These are phyloP conservation scores for Mortierella sp. DNA, from an alignment of 371 early-diverging fungal species.

Conservation along the genomic window DNA sequence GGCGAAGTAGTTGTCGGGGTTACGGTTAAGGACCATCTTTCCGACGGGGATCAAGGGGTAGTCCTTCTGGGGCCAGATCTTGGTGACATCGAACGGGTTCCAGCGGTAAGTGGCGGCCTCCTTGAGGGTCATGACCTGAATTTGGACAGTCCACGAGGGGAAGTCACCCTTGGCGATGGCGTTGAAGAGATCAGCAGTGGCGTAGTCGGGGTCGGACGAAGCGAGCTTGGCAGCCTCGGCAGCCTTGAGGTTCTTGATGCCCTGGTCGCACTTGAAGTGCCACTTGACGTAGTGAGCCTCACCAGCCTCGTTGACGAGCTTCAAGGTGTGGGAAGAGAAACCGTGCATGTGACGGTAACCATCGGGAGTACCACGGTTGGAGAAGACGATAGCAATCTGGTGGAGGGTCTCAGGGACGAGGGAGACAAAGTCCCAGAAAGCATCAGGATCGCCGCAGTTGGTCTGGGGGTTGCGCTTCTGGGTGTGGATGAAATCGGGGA, in stretches of 20 bases:
- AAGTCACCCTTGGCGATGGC: slow-evolving; percentile 70
- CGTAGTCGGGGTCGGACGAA: slow-evolving; percentile 72
- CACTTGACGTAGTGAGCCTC: slow-evolving; percentile 74
- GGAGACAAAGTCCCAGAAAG: slow-evolving; percentile 77
- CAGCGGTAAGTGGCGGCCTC: slow-evolving; percentile 69
- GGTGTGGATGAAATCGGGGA: slow-evolving; percentile 78
- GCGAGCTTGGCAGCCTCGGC: slow-evolving; percentile 69
- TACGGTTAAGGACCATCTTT: slow-evolving; percentile 78
- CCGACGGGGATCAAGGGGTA: slow-evolving; percentile 78
- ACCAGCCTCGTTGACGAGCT: slow-evolving; percentile 72
- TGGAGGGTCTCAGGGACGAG: slow-evolving; percentile 76
- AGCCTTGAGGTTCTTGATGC: slow-evolving; percentile 68
- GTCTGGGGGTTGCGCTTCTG: slow-evolving; percentile 76
- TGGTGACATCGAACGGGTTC: slow-evolving; percentile 76
- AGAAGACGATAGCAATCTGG: slow-evolving; percentile 75
- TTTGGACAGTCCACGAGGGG: slow-evolving; percentile 72
- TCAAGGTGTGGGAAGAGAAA: slow-evolving; percentile 71
- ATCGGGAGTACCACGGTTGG: slow-evolving; percentile 75
- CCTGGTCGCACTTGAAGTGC: slow-evolving; percentile 80
- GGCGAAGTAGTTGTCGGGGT: slow-evolving; percentile 86
- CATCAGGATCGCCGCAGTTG: slow-evolving; percentile 64
- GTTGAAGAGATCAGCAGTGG: slow-evolving; percentile 71
- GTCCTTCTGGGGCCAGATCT: slow-evolving; percentile 72
- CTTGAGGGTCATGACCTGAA: slow-evolving; percentile 71
- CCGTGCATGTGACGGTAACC: slow-evolving; percentile 77